Conservation (phyloP, 2,329 filamentous ascomycete species). For the Colletotrichum tropicicola region DNA sequence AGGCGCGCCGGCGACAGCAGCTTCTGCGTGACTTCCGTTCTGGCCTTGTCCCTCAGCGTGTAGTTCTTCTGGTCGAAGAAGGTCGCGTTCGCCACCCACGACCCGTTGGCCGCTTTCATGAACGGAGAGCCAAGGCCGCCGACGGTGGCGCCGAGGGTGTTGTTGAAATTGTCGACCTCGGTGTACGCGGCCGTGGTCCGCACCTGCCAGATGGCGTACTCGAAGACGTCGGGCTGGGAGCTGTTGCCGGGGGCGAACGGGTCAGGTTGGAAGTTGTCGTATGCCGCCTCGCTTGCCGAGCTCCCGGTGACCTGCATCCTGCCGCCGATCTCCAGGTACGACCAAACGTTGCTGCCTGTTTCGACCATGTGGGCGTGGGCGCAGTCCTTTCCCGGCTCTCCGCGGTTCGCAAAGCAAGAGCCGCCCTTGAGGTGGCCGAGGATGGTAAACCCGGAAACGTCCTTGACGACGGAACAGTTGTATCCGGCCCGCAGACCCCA, state of each 20-base stretch:
- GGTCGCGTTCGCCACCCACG: background rate
- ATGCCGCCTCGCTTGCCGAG: background rate
- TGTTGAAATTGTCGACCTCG: background rate
- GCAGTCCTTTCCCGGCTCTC: background rate
- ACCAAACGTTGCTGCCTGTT: background rate
- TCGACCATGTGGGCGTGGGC: too few relatives aligned
- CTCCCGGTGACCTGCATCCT: background rate
- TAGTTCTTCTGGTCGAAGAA: conserved; percentile 5
- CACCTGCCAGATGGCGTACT: conserved; percentile 26
- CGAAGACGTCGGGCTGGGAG: background rate
- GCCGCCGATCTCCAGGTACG: background rate
- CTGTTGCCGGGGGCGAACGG: background rate
- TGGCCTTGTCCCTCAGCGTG: too few relatives aligned
- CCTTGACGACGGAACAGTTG: conserved; percentile 15
- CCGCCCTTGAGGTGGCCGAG: conserved; percentile 15
- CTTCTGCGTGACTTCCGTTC: background rate
- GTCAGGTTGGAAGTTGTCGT: background rate
- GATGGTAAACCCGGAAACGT: conserved; percentile 26
- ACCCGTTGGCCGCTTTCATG: background rate
- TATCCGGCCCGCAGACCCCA: conserved; percentile 28
- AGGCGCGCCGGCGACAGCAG: background rate
- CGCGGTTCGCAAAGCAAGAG: background rate
- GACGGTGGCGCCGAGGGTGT: background rate
- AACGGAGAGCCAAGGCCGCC: conserved; percentile 8
- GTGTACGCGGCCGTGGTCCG: background rate